Percentiles rank a stretch among this genome's conserved stretches.
Evolutionary conservation across 169 alveolate species (phyloP).

Genomic region (Eimeria sp.): DNA sequence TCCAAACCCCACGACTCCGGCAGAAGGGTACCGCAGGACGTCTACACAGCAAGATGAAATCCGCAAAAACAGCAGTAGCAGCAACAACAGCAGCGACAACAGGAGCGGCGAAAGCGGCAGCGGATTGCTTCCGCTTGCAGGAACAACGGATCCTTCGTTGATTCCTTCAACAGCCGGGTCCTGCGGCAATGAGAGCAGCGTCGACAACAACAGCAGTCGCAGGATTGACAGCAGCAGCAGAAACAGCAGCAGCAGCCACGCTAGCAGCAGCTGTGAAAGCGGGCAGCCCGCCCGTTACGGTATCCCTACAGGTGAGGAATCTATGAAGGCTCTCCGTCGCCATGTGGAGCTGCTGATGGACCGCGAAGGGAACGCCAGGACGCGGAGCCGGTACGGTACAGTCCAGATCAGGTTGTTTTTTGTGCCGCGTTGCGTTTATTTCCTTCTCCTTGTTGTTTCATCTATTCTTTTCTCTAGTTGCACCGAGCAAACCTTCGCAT

Average conservation of each 20-base stretch:
- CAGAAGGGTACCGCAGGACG: not conserved
- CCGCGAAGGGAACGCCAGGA: constrained; percentile 44
- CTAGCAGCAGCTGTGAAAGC: not conserved
- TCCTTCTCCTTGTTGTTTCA: not conserved
- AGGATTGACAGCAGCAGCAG: not conserved
- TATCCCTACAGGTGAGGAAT: constrained; percentile 41
- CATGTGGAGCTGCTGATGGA: constrained; percentile 67
- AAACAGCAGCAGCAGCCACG: not conserved
- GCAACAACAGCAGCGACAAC: not conserved
- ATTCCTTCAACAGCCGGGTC: not conserved
- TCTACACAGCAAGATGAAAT: not conserved
- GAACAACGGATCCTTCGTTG: not conserved
- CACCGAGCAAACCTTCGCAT: not conserved
- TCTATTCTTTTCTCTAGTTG: not conserved
- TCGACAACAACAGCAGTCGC: not conserved
- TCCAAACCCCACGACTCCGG: not conserved
- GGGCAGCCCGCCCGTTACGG: constrained; percentile 7
- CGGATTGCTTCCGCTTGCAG: not conserved
- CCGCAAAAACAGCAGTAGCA: constrained; percentile 29
- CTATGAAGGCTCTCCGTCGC: constrained; percentile 46
- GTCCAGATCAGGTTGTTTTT: not conserved
- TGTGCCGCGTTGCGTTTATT: not conserved
- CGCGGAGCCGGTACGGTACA: constrained; percentile 54
- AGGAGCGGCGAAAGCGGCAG: not conserved
- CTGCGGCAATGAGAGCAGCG: not conserved